Evolutionary conservation across 306 rosid genomes (phyloP), one percentile per base, ranked within the genome.

Genomic region (Ziziphus jujuba): DNA sequence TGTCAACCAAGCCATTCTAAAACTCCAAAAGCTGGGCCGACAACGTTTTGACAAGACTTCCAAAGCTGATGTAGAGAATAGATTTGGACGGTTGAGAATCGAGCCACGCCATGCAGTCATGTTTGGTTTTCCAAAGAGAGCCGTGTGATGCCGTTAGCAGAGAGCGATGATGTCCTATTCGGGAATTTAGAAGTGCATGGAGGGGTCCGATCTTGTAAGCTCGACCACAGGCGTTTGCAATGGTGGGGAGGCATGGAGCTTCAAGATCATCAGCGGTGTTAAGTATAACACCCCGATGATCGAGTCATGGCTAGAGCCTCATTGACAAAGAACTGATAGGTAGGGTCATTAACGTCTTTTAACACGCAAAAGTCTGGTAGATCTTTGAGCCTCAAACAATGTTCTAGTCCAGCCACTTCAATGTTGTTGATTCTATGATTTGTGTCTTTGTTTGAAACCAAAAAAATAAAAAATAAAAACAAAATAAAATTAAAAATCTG

Each of bases 181-280:
- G 63, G 0, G 79, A 16, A 15, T 74, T 59, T 17, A n/a, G n/a
- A n/a, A n/a, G n/a, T n/a, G n/a, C n/a, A n/a, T n/a, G n/a, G n/a
- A n/a, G n/a, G n/a, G n/a, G 73, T 10, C 79, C 79, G 9, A 74
- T 74, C 14, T 40, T 0, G 63, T 74, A 67, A 21, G 61, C 6
- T 0, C 67, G 60, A 1, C 65, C 23, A 43, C 40, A 72, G 1
- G 0, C 0, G n/a, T 47, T 40, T 21, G 58, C 63, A 19, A 63
- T 63, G 9, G 7, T 34, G 0, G 52, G 10, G 7, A 74, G 36
- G n/a, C 52, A 21, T 4, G 79, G 61, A 0, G 38, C 20, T 67
- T 74, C 73, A 11, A 67, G 24, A 3, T 69, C 65, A 0, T 69
- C 58, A 22, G 62, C 47, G 12, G 75, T 21, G 55, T 75, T 75